Base-by-base conservation (phyloP, 108 stramenopile species). In the Fistulifera solaris region DNA sequence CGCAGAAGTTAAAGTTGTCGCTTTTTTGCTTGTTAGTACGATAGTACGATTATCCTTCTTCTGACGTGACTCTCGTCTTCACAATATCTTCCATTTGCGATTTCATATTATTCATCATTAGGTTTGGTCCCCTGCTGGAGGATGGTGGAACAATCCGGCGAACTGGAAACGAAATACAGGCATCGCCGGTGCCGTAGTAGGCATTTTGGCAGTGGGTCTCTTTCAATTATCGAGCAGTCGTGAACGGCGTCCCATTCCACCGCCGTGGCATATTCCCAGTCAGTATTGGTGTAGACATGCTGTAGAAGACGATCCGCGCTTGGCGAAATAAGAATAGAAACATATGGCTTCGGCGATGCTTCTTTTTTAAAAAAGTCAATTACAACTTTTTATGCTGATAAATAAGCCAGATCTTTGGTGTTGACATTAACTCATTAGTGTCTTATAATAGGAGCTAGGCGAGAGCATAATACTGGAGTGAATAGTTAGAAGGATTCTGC, bases 51-150 rank as follows among this genome's bases (percentile, higher is more conserved):
- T 27, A 23, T 26, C n/a, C n/a, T 16, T 26, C 7, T n/a, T 51
- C 23, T 51, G 19, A 23, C 25, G 6, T 23, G 15, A 22, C 5
- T 17, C 7, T 21, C 25, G 2, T 27, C 5, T 23, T 26, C 50
- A 7, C 22, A 27, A 5, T 27, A 7, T 16, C 5, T 17, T 27
- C 22, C 19, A 26, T 26, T 51, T 26, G 12, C 25, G 5, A 26
- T 23, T 51, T 22, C 3, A 2, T 17, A 26, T 51, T 3, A 22
- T 21, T n/a, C 22, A 5, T 12, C 23, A 42, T 39, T 48, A 90
- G 88, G 85, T 90, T 28, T 90, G 88, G 88, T 69, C 83, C 45
- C 88, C 88, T 39, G 59, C 81, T 46, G 88, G 88, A 76, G 88
- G 88, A 35, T 90, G 88, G 88, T 90, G 88, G 88, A 66, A 66